Percentiles rank a stretch among this genome's conserved stretches.
These are phyloP conservation scores for Talaromyces proteolyticus DNA, from an alignment of 495 filamentous ascomycete species.

Conservation along the genomic window DNA sequence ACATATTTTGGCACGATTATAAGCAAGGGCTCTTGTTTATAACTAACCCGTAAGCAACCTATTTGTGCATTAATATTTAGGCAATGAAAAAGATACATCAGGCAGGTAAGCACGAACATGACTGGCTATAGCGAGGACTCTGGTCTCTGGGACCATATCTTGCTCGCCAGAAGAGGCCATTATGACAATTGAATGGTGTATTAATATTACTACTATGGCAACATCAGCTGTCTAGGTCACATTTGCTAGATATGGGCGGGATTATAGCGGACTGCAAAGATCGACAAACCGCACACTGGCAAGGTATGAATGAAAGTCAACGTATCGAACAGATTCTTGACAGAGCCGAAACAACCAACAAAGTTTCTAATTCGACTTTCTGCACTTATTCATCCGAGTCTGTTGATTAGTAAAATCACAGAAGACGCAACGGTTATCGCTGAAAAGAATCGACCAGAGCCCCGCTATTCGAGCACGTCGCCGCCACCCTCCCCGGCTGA, in stretches of 20 bases:
- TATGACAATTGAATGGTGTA: not conserved
- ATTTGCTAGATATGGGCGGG: too few relatives aligned
- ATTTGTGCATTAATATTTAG: slow-evolving; percentile 13
- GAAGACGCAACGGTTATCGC: too few relatives aligned
- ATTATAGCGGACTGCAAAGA: too few relatives aligned
- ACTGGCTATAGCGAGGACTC: slow-evolving; percentile 89
- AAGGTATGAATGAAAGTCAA: too few relatives aligned
- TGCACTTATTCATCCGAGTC: too few relatives aligned
- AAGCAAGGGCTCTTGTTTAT: not conserved
- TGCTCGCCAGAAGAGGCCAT: slow-evolving; percentile 14
- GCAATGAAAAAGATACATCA: slow-evolving; percentile 3
- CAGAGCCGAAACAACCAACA: too few relatives aligned
- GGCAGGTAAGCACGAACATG: slow-evolving; percentile 71
- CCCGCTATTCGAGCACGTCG: not conserved
- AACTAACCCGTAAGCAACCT: slow-evolving; percentile 12
- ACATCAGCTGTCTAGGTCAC: too few relatives aligned
- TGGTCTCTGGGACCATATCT: slow-evolving; percentile 66
- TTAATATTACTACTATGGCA: too few relatives aligned
- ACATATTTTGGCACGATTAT: not conserved
- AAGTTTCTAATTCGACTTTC: too few relatives aligned
- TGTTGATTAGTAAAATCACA: not conserved
- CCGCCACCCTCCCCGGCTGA: not conserved
- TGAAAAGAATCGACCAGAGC: too few relatives aligned
- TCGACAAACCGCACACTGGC: too few relatives aligned
- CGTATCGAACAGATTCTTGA: too few relatives aligned